Percentiles rank a stretch among this genome's conserved stretches.
These are phyloP conservation scores for Scheffersomyces stipitis DNA, from an alignment of 805 yeast species.

Conservation along the genomic window DNA sequence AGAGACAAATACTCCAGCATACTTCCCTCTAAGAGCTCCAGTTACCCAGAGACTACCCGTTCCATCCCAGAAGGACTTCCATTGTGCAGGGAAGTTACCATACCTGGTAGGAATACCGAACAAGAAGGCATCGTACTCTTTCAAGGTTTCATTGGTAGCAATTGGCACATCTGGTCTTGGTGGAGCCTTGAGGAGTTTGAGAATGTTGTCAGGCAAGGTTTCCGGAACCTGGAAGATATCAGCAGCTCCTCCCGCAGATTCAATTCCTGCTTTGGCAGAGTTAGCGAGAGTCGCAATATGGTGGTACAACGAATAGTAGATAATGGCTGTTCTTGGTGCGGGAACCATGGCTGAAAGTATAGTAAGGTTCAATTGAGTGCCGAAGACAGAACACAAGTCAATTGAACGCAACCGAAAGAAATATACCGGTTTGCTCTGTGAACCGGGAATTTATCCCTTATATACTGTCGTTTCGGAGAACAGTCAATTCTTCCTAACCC, in stretches of 20 bases:
- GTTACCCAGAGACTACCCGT: conserved; percentile 25
- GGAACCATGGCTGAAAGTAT: background rate
- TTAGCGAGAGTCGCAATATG: conserved; percentile 70
- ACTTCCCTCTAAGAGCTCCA: conserved; percentile 21
- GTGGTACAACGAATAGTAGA: conserved; percentile 71
- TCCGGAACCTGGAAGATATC: conserved; percentile 74
- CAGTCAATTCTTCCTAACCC: no score
- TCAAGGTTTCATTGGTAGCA: conserved; percentile 20
- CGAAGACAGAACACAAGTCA: no score
- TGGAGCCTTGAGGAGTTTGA: conserved; percentile 59
- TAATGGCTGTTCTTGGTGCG: conserved; percentile 38
- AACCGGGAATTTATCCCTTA: no score
- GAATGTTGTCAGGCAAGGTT: conserved; percentile 60
- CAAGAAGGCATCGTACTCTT: conserved; percentile 23
- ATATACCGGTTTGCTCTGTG: no score
- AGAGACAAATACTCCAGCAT: conserved; percentile 24
- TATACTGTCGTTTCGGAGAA: no score
- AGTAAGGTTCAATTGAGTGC: no score
- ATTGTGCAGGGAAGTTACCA: conserved; percentile 25
- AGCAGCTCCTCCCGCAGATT: conserved; percentile 63
- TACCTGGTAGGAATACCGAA: conserved; percentile 27
- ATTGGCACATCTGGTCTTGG: conserved; percentile 29
- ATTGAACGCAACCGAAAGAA: no score
- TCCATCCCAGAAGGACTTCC: conserved; percentile 22
- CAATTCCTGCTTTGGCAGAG: conserved; percentile 64